Base-by-base conservation (phyloP, 345 rosid species). In the Linum trigynum region DNA sequence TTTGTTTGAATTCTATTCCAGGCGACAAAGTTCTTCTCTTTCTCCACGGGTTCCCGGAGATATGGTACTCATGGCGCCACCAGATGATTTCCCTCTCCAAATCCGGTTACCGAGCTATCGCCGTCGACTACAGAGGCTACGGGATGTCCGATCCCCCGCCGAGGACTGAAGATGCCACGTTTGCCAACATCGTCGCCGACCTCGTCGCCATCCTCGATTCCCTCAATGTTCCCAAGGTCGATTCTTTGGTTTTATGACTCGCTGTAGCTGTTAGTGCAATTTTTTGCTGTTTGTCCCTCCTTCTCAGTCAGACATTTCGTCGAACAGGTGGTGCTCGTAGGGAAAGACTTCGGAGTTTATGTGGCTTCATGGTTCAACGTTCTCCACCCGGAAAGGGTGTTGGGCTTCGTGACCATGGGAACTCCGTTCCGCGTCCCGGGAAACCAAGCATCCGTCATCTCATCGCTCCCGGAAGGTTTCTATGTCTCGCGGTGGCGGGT, bases 321-420 rank as follows among this genome's bases (percentile, higher is more conserved):
- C 43, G 12, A 15, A 42, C 74, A 78, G 82, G 82, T 65, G 7
- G 65, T 75, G 17, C 55, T 78, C 35, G 71, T 78, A 5, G 84
- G 73, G n/a, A 81, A 81, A 63, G 84, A 81, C 53, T 75, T 76
- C 38, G 82, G 84, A 63, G 65, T 72, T 32, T 69, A 69, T 67
- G 76, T 66, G n/a, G 68, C 50, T 9, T 76, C 56, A 51, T 57
- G 71, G 8, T 38, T 73, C 2, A 62, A 74, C 4, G 55, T 74
- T 41, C 9, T 55, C 62, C 76, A 78, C 61, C 76, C 80, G 9
- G 65, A 56, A 1, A 73, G 76, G 67, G 59, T 81, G 37, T 56
- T 65, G 5, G 80, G 82, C 39, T 57, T 81, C 38, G 57, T 81
- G 37, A 64, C 84, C 8, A 45, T 81, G 11, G 84, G 84, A 7